These are phyloP conservation scores for Prunus kanzakura DNA, from an alignment of 306 rosid genomes.

Conservation along the genomic window DNA sequence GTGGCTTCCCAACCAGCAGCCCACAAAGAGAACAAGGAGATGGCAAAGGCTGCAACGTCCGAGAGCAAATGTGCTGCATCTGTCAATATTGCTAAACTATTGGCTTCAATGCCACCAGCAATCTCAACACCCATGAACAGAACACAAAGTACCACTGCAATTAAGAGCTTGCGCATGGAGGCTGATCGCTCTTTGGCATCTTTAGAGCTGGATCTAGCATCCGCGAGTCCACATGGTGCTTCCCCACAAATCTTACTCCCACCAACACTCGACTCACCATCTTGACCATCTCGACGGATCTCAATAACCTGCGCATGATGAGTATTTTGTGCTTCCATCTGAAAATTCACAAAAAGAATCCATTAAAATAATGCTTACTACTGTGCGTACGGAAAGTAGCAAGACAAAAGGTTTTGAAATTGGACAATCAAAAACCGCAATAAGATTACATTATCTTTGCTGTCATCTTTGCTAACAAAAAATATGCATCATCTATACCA, in stretches of 20 bases:
- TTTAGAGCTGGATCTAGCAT: constrained; percentile 48
- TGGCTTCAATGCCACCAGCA: constrained; percentile 74
- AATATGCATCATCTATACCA: background rate
- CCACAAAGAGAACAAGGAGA: constrained; percentile 75
- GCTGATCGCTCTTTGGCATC: constrained; percentile 65
- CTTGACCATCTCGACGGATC: constrained; percentile 35
- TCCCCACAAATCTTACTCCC: constrained; percentile 68
- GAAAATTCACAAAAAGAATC: constrained; percentile 10
- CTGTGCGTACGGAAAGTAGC: background rate
- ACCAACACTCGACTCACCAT: constrained; percentile 19
- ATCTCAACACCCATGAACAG: constrained; percentile 69
- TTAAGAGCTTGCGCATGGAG: constrained; percentile 64
- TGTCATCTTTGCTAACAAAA: background rate
- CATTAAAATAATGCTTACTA: background rate
- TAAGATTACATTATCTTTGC: background rate
- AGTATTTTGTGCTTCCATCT: constrained; percentile 54
- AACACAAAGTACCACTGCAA: constrained; percentile 61
- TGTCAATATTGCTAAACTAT: constrained; percentile 74
- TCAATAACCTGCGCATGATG: constrained; percentile 47
- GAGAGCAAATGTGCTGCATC: constrained; percentile 87
- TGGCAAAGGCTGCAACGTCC: constrained; percentile 76
- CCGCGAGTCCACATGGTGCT: constrained; percentile 71
- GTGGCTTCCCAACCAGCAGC: constrained; percentile 84
- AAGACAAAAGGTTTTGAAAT: background rate
- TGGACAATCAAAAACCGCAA: background rate